Base-by-base conservation (phyloP, 108 stramenopile species). In the Pseudonitzschia delicatissima region DNA sequence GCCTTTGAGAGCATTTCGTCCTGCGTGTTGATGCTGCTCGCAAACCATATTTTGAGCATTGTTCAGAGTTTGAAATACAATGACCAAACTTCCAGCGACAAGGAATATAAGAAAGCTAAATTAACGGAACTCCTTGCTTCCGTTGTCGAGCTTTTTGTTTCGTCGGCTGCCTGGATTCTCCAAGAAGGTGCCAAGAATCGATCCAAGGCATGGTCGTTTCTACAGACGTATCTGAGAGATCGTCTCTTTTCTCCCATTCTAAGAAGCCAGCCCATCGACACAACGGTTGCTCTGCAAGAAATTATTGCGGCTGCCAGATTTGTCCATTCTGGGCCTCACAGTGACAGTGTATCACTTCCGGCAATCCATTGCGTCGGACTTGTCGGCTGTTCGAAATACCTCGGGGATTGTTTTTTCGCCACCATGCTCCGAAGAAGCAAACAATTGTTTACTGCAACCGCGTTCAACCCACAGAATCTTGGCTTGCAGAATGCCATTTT, bases 51-150 rank as follows among this genome's bases (percentile, higher is more conserved):
- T 0, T 35, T 77, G 1, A 4, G 61, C 11, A 62, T 67, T 32
- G 49, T 47, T 3, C 55, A 62, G 36, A 64, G 76, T 33, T 35
- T 77, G 37, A 67, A 35, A 36, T 77, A 77, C 58, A 53, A 66
- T 18, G 76, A 77, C 20, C 72, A 76, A 28, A 60, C 63, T 11
- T 37, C 37, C n/a, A 48, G 57, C 17, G 45, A 45, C 31, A 8
- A 42, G 9, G 31, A 36, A 21, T 35, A 42, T 48, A 62, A 45
- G 61, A 21, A 40, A 55, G 40, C 64, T 8, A 71, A 28, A 47
- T 40, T 64, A 13, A 26, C 40, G 3, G 64, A 57, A n/a, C 62
- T 77, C 9, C 69, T 62, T 47, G 23, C 40, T 34, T 53, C 47
- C 8, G 71, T 51, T 47, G 47, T 50, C 7, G 69, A 71, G 36